Conservation (phyloP, 495 filamentous ascomycete genomes). For the Hypoxylon rickii region DNA sequence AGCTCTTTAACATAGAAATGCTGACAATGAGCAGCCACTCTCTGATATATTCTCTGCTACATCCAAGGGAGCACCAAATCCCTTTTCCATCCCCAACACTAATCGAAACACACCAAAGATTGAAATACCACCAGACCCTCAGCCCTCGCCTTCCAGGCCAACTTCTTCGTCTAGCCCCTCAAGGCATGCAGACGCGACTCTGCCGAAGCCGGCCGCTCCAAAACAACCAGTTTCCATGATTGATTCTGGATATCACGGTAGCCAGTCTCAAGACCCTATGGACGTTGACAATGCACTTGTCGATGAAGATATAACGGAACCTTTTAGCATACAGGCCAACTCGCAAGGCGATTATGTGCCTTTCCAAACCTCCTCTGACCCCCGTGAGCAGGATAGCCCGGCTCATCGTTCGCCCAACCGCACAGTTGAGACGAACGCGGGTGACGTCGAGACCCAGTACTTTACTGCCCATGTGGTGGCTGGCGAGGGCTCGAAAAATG, state of each 20-base stretch:
- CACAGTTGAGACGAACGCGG: conserved; percentile 15
- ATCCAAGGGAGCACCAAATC: conserved; percentile 50
- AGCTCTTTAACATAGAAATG: conserved; percentile 5
- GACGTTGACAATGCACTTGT: conserved; percentile 28
- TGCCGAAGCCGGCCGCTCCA: conserved; percentile 18
- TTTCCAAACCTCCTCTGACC: conserved; percentile 11
- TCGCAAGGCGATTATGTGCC: conserved; percentile 15
- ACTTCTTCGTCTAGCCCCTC: conserved; percentile 20
- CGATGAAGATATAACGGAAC: conserved; percentile 27
- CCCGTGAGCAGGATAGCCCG: conserved; percentile 13
- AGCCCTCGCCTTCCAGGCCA: conserved; percentile 25
- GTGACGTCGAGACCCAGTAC: conserved; percentile 28
- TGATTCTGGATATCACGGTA: conserved; percentile 86
- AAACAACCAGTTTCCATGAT: conserved; percentile 38
- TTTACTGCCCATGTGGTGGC: conserved; percentile 28
- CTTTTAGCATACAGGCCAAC: conserved; percentile 26
- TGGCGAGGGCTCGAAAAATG: conserved; percentile 12
- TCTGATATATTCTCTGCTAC: conserved; percentile 75
- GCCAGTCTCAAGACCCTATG: conserved; percentile 52
- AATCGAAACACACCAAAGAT: conserved; percentile 45
- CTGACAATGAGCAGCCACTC: conserved; percentile 66
- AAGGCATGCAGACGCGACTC: conserved; percentile 16
- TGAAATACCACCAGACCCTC: conserved; percentile 42
- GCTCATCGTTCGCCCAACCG: conserved; percentile 20
- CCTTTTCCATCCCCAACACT: conserved; percentile 44